Conservation (phyloP, 2,329 filamentous ascomycete species). For the Pseudohalonectria lignicola region DNA sequence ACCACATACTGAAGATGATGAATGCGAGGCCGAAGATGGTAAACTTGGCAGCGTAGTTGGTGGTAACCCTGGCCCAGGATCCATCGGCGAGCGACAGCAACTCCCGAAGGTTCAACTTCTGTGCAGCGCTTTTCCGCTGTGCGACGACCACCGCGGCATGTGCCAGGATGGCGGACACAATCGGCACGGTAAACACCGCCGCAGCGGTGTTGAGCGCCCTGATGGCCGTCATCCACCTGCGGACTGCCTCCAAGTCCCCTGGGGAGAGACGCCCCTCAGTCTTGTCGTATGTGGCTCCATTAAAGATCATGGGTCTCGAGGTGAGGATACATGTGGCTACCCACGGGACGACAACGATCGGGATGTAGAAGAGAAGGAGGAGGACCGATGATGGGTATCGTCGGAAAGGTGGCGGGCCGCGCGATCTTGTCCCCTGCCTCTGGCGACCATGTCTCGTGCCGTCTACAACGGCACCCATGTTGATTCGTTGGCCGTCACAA, state of each 20-base stretch:
- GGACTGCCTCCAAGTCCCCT: neutral
- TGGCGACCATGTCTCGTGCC: neutral
- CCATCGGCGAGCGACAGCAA: slow-evolving; percentile 5
- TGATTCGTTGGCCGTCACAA: too few relatives aligned
- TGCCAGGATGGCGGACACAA: slow-evolving; percentile 5
- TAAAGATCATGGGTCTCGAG: neutral
- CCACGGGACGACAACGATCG: neutral
- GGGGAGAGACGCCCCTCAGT: neutral
- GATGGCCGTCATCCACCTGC: neutral
- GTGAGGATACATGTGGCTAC: neutral
- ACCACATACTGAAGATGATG: neutral
- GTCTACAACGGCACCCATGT: too few relatives aligned
- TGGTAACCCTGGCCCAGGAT: neutral
- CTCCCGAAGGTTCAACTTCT: slow-evolving; percentile 3
- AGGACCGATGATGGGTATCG: neutral
- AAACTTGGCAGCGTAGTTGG: neutral
- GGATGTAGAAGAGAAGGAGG: neutral
- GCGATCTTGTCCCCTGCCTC: too few relatives aligned
- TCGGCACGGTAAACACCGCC: slow-evolving; percentile 6
- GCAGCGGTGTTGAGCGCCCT: slow-evolving; percentile 3
- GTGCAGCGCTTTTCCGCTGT: neutral
- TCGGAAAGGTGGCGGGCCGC: too few relatives aligned
- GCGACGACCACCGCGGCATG: slow-evolving; percentile 4
- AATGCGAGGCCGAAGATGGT: neutral
- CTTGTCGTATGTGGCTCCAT: neutral